Evolutionary conservation across 768 basidiomycete species (phyloP).

Genomic region (Collybiopsis confluens): DNA sequence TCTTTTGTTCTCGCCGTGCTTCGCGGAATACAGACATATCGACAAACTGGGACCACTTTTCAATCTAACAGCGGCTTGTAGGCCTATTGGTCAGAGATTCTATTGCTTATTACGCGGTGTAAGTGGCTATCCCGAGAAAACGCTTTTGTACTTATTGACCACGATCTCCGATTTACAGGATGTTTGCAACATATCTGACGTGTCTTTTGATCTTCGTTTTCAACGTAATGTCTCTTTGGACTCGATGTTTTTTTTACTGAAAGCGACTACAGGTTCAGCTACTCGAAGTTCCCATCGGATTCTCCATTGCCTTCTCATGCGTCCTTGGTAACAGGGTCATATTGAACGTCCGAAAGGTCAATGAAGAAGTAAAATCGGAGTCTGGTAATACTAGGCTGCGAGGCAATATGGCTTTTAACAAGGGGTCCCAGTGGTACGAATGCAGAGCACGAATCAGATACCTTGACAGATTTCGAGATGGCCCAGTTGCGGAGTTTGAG

Average conservation of each 20-base stretch:
- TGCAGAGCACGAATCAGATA: background rate
- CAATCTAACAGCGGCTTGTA: constrained; percentile 43
- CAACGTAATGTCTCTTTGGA: background rate
- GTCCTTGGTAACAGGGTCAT: background rate
- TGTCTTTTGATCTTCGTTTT: background rate
- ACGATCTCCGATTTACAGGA: background rate
- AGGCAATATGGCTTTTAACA: background rate
- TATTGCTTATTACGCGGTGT: constrained; percentile 54
- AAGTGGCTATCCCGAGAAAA: constrained; percentile 23
- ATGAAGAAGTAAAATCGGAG: background rate
- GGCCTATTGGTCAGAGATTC: constrained; percentile 53
- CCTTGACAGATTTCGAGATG: constrained; percentile 29
- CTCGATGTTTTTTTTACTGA: constrained; percentile 6
- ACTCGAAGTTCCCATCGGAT: background rate
- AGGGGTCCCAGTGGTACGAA: background rate
- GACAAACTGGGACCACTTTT: constrained; percentile 33
- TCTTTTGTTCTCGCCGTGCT: constrained; percentile 47
- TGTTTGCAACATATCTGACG: background rate
- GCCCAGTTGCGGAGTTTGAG: constrained; percentile 28
- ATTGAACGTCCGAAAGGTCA: background rate
- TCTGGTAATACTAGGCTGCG: background rate
- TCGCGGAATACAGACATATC: constrained; percentile 38
- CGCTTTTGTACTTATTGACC: background rate
- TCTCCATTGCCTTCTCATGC: background rate
- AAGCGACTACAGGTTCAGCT: background rate